A percentile compares a stretch with the other conserved stretches of the same genome.
These are phyloP conservation scores for Podospora didyma DNA, from an alignment of 495 filamentous ascomycete species.

Conservation along the genomic window DNA sequence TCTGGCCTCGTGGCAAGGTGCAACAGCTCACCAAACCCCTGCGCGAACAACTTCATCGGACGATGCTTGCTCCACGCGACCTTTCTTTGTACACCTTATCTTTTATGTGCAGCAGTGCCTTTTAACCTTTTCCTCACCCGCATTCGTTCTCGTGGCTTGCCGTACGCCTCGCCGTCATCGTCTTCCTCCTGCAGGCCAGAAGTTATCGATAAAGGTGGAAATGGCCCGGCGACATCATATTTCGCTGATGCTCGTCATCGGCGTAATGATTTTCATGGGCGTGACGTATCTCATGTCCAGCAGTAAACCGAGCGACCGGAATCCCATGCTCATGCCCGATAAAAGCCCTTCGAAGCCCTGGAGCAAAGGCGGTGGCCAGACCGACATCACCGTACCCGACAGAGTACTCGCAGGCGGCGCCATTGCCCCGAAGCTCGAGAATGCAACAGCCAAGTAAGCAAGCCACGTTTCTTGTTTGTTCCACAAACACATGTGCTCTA, in stretches of 20 bases:
- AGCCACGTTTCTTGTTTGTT: neutral
- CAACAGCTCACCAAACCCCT: no score
- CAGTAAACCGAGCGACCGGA: constrained; percentile 1
- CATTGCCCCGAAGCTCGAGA: constrained; percentile 86
- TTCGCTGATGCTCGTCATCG: constrained; percentile 31
- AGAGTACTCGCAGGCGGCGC: constrained; percentile 65
- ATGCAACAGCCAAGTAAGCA: constrained; percentile 79
- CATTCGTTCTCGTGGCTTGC: no score
- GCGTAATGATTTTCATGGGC: constrained; percentile 30
- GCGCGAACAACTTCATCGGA: no score
- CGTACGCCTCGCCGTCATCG: neutral
- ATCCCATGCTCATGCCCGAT: neutral
- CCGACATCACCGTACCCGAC: constrained; percentile 24
- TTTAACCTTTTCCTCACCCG: no score
- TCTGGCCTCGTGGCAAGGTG: no score
- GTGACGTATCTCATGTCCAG: constrained; percentile 36
- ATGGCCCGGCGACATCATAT: constrained; percentile 46
- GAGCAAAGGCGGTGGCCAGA: neutral
- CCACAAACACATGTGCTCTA: no score
- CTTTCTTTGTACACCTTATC: no score
- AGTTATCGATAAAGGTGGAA: neutral
- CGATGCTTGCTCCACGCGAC: no score
- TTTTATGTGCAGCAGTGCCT: no score
- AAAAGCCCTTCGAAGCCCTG: neutral
- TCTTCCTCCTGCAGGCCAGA: neutral